Conservation (phyloP, 106 monocot species). For the Alisma plantagoaquatica region DNA sequence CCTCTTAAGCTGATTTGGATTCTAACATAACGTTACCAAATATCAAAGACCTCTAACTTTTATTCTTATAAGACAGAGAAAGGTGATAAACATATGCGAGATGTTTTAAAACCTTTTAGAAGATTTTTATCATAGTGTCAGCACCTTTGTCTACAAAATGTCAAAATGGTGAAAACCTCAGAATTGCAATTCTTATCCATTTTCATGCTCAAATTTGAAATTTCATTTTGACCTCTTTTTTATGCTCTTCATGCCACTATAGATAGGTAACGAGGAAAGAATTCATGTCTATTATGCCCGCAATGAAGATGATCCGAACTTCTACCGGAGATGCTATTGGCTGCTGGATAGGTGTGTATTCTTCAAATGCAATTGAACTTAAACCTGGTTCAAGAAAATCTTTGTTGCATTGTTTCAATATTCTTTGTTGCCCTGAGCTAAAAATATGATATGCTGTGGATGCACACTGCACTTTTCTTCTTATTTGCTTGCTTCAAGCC, state of each 20-base stretch:
- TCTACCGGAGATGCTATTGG: slow-evolving; percentile 92
- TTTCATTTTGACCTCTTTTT: slow-evolving; percentile 1
- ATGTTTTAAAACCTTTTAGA: not conserved
- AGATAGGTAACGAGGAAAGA: slow-evolving; percentile 89
- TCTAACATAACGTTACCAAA: too few relatives aligned
- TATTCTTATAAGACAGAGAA: not conserved
- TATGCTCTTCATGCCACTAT: too few relatives aligned
- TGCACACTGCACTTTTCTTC: too few relatives aligned
- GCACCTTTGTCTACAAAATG: not conserved
- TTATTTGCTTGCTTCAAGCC: too few relatives aligned
- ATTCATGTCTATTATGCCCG: slow-evolving; percentile 99
- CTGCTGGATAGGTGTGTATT: slow-evolving; percentile 80
- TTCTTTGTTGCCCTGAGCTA: too few relatives aligned
- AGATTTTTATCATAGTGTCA: not conserved
- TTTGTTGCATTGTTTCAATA: too few relatives aligned
- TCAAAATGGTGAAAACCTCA: too few relatives aligned
- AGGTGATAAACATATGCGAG: not conserved
- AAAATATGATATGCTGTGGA: too few relatives aligned
- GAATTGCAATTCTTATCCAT: not conserved
- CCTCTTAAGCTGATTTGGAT: too few relatives aligned
- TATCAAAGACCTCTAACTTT: too few relatives aligned
- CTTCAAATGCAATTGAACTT: too few relatives aligned
- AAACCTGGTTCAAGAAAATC: too few relatives aligned
- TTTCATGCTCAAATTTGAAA: not conserved
- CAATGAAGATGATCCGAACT: slow-evolving; percentile 78